Evolutionary conservation across 306 rosid genomes (phyloP).

Genomic region (Medicago ruthenica): DNA sequence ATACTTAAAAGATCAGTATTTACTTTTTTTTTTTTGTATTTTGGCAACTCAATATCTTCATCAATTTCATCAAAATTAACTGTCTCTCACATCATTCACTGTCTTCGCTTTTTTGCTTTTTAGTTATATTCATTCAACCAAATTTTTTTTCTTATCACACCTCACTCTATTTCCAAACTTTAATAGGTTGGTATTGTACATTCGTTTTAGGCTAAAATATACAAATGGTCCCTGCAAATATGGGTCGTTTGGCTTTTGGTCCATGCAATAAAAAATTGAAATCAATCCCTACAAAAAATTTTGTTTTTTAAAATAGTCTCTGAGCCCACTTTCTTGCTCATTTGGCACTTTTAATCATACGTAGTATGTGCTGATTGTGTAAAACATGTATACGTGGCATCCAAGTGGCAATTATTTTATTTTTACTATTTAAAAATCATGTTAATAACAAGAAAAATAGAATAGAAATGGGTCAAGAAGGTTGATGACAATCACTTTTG

Average conservation of each 20-base stretch:
- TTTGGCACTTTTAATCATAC: too few relatives aligned
- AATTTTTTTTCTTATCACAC: background rate
- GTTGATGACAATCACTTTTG: slow-evolving; percentile 57
- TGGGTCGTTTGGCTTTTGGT: too few relatives aligned
- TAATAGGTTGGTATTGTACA: slow-evolving; percentile 10
- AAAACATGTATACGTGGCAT: too few relatives aligned
- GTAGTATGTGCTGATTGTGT: too few relatives aligned
- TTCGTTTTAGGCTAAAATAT: background rate
- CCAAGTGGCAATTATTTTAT: too few relatives aligned
- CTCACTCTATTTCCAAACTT: background rate
- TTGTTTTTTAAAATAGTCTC: too few relatives aligned
- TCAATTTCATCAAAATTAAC: slow-evolving; percentile 21
- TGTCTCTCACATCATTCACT: slow-evolving; percentile 32
- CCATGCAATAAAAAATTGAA: slow-evolving; percentile 38
- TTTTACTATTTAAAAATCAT: slow-evolving; percentile 57
- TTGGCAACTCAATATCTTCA: slow-evolving; percentile 32
- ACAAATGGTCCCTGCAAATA: too few relatives aligned
- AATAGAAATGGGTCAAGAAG: too few relatives aligned
- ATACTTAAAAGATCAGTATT: slow-evolving; percentile 46
- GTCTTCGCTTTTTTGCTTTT: slow-evolving; percentile 4
- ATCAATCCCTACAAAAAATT: too few relatives aligned
- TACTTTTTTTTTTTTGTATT: slow-evolving; percentile 38
- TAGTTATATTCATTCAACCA: slow-evolving; percentile 3
- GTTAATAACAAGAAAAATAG: too few relatives aligned
- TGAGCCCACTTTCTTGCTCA: too few relatives aligned